Evolutionary conservation across 495 filamentous ascomycete species (phyloP).

Genomic region (Amphirosellinia nigrospora): DNA sequence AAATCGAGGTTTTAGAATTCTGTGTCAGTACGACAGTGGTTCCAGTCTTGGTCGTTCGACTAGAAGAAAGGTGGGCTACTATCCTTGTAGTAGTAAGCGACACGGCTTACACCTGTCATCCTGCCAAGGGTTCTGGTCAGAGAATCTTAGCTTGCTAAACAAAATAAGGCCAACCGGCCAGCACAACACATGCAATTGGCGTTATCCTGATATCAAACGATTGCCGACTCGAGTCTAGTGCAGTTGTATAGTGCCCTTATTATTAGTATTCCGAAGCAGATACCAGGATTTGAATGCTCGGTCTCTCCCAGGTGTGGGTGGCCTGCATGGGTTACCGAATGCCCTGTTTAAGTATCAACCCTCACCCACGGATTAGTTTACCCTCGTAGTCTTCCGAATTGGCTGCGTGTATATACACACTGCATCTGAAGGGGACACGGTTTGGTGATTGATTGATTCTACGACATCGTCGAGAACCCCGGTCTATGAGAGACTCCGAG

Average conservation of each 20-base stretch:
- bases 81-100: slow-evolving; percentile 20
- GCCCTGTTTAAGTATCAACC: slow-evolving; percentile 26
- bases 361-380: slow-evolving; percentile 11
- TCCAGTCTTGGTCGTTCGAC: slow-evolving; percentile 19
- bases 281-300: not conserved
- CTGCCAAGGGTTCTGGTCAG: slow-evolving; percentile 16
- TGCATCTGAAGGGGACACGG: not conserved
- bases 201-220: not conserved
- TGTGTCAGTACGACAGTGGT: slow-evolving; percentile 13
- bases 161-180: slow-evolving; percentile 15
- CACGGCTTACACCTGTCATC: slow-evolving; percentile 22
- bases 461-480: not conserved
- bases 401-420: slow-evolving; percentile 7
- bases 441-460: not conserved
- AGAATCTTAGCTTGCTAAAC: slow-evolving; percentile 1
- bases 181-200: slow-evolving; percentile 5
- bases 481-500: slow-evolving; percentile 4
- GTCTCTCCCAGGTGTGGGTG: not conserved
- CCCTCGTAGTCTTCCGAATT: not conserved
- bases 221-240: not conserved
- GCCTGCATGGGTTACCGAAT: slow-evolving; percentile 6
- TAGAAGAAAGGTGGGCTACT: not conserved
- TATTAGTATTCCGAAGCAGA: slow-evolving; percentile 21
- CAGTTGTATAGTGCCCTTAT: slow-evolving; percentile 7
- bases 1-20: slow-evolving; percentile 10